Evolutionary conservation across 345 rosid genomes (phyloP).

Genomic region (Boechera retrofracta): DNA sequence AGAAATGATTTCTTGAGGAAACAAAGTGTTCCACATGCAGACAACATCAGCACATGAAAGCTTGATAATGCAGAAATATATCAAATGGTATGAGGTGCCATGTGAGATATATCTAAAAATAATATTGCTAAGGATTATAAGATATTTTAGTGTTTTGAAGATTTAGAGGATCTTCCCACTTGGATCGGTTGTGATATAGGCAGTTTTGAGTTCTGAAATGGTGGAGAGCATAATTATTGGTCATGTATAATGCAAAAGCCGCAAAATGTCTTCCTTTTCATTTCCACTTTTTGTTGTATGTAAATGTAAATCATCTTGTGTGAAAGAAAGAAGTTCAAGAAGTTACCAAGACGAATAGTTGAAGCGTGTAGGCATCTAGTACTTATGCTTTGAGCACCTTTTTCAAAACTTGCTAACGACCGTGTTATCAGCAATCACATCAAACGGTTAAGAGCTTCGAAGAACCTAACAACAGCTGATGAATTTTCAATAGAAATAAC

Average conservation of each 20-base stretch:
- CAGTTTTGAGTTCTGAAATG: constrained; percentile 41
- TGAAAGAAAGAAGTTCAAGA: constrained; percentile 30
- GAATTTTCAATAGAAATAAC: constrained; percentile 18
- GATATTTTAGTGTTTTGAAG: constrained; percentile 40
- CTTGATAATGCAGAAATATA: constrained; percentile 36
- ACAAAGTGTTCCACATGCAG: constrained; percentile 41
- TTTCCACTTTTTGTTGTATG: constrained; percentile 36
- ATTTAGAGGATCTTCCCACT: constrained; percentile 51
- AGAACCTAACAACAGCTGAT: constrained; percentile 32
- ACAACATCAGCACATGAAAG: constrained; percentile 42
- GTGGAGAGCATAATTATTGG: constrained; percentile 50
- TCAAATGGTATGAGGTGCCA: constrained; percentile 36
- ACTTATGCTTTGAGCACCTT: constrained; percentile 13
- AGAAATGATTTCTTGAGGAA: constrained; percentile 26
- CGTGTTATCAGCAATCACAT: constrained; percentile 40
- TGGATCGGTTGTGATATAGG: constrained; percentile 35
- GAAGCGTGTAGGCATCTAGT: constrained; percentile 19
- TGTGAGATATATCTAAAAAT: constrained; percentile 21
- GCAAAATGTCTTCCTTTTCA: constrained; percentile 38
- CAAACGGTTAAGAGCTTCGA: constrained; percentile 37
- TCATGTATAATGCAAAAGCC: constrained; percentile 48
- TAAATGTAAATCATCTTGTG: constrained; percentile 16
- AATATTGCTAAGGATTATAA: constrained; percentile 9
- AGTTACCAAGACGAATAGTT: constrained; percentile 37
- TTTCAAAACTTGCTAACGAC: constrained; percentile 25